Base-by-base conservation (phyloP, 805 yeast species). In the Sugiyamaella boreocaroliniensis region DNA sequence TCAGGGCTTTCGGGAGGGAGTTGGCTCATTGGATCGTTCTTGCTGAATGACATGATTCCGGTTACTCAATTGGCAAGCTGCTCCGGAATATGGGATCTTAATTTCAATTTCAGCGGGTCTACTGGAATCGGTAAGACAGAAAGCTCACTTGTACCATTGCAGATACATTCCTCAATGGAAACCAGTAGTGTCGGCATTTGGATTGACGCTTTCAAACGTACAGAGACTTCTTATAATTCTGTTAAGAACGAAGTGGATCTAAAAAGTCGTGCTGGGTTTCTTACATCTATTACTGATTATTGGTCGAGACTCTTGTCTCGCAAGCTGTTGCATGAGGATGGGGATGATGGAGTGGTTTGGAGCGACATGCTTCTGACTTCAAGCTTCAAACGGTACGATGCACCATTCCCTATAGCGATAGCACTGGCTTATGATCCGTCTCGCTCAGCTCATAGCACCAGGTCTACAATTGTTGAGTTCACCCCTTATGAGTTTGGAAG, bases 1-100 rank as follows among this genome's bases (percentile, higher is more conserved):
- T 69, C 85, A 9, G 95, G 90, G 5, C 76, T 89, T 18, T 82
- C 89, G 9, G 96, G 96, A 16, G 95, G 96, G 12, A 76, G 84
- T 11, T 89, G 95, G 95, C 71, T 86, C 49, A 71, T 86, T n/a
- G 85, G 87, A 0, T 76, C 90, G 2, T 66, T 86, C 29, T 80
- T 77, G 0, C 70, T 78, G 64, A 86, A 86, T 63, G 78, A 82
- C 63, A 86, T 85, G 81, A 79, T 89, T 2, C 72, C 85, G 6
- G 79, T 86, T 19, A 82, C 82, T 57, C 79, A 73, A 1, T 77
- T 86, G 40, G 64, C 78, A 22, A 32, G 37, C 12, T 32, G 37
- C 37, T 32, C 37, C n/a, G 37, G n/a, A 4, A 73, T 85, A 48
- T 87, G 95, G 96, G 78, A 86, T 59, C 72, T 88, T 4, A 32